Evolutionary conservation across 2,329 filamentous ascomycete genomes (phyloP), one percentile per base, ranked within the genome.

Genomic region (Diaporthe aspalathi): DNA sequence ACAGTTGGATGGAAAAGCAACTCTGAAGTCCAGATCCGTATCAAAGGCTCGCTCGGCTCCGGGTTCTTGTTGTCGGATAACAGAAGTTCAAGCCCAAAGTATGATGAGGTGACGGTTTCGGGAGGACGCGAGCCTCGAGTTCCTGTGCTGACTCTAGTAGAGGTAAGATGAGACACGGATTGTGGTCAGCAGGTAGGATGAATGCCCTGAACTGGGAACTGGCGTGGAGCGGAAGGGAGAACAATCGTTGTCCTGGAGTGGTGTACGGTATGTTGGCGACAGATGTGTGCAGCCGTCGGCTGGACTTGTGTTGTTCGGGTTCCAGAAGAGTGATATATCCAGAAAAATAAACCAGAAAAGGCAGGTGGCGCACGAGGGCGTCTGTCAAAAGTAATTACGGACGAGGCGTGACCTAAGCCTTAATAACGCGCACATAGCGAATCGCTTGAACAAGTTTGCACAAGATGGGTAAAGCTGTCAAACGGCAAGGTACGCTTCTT

Each of bases 101-200:
- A 14, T 38, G 20, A 14, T 38, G 20, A 49, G 45, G 22, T 27
- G 29, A 38, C 17, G 12, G 3, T 38, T 50, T 49, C 29, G 22
- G 53, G 43, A 49, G n/a, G 29, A 20, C 17, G 11, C 2, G 14
- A 49, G n/a, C 27, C 53, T 50, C 14, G 53, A 50, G 6, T 45
- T 57, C 54, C 8, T 50, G 17, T 49, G 32, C 38, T 20, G 43
- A 29, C 43, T 50, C 16, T 32, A 43, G 32, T 50, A 50, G 67
- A 49, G 11, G 43, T 29, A 50, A 68, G 43, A 32, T 56, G 45
- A 49, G 53, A 50, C 43, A 68, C 45, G 32, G 12, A 4, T n/a
- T n/a, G 32, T n/a, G 54, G 27, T 50, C 29, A 35, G 60, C 60
- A 38, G 20, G 60, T 49, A 45, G 60, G 38, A 65, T n/a, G 43